phyloP scores from a whole-genome alignment of 495 filamentous ascomycete genomes.

The Aspergillus carlsbadensis region DNA sequence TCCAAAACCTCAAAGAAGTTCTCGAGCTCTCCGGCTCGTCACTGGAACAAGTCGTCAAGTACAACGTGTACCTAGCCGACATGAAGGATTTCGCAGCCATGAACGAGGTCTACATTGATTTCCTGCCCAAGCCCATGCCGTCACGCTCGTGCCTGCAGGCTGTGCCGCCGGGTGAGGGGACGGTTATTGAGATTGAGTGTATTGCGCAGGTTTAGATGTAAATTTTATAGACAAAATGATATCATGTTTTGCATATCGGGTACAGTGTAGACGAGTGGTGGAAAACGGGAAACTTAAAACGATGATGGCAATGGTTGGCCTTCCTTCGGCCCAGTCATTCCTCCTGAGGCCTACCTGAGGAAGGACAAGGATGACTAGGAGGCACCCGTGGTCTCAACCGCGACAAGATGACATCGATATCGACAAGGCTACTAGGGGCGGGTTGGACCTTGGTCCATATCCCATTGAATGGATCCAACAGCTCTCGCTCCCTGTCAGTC shows the following conservation, averaged over 20 bases:
- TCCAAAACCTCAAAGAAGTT: slow-evolving; percentile 63
- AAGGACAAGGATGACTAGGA: no score
- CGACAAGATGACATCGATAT: no score
- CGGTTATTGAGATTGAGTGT: slow-evolving; percentile 40
- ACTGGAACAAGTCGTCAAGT: slow-evolving; percentile 64
- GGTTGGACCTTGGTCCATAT: no score
- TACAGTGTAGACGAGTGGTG: no score
- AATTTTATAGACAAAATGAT: slow-evolving; percentile 1
- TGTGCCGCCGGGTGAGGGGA: slow-evolving; percentile 35
- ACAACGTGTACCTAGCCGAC: slow-evolving; percentile 65
- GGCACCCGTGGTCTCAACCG: no score
- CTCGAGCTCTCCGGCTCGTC: slow-evolving; percentile 61
- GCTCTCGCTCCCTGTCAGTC: no score
- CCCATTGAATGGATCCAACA: no score
- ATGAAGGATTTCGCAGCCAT: slow-evolving; percentile 70
- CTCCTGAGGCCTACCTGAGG: neutral
- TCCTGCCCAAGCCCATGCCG: slow-evolving; percentile 39
- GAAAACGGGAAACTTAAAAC: no score
- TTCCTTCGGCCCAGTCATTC: no score
- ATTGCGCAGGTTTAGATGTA: slow-evolving; percentile 31
- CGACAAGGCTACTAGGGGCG: no score
- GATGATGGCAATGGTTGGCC: no score
- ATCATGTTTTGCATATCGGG: no score
- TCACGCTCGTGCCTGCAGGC: slow-evolving; percentile 39
- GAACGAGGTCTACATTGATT: slow-evolving; percentile 54